Percentiles rank a stretch among this genome's conserved stretches.
Evolutionary conservation across 164 flowering plant species (phyloP).

Genomic region (Tetracentron sinense): DNA sequence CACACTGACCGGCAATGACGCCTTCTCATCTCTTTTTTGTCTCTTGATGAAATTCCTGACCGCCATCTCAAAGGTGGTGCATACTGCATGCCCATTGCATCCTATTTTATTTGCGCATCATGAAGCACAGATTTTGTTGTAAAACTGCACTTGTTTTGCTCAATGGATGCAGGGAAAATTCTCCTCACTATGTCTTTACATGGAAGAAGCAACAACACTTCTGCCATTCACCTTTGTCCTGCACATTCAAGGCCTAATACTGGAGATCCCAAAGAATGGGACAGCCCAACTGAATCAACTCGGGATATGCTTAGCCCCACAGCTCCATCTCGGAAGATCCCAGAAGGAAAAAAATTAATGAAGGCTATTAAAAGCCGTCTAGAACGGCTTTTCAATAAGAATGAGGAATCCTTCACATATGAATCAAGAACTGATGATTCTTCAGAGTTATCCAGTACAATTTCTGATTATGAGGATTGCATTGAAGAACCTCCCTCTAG

Average conservation of each 20-base stretch:
- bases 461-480: slow-evolving; percentile 50
- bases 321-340: slow-evolving; percentile 24
- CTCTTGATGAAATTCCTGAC: too few relatives aligned
- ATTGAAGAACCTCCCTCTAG: slow-evolving; percentile 26
- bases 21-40: too few relatives aligned
- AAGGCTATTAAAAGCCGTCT: slow-evolving; percentile 44
- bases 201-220: slow-evolving; percentile 36
- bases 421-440: slow-evolving; percentile 34
- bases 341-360: slow-evolving; percentile 50
- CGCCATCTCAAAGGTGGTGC: too few relatives aligned
- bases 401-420: slow-evolving; percentile 27
- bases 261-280: slow-evolving; percentile 24
- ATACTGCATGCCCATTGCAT: neutral
- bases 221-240: slow-evolving; percentile 5
- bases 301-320: slow-evolving; percentile 19
- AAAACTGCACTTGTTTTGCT: neutral
- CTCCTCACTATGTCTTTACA: slow-evolving; percentile 57
- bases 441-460: slow-evolving; percentile 35
- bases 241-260: slow-evolving; percentile 14
- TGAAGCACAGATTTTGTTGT: neutral
- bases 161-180: slow-evolving; percentile 56
- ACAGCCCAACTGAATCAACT: slow-evolving; percentile 14
- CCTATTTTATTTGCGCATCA: too few relatives aligned
- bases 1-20: too few relatives aligned
- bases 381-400: slow-evolving; percentile 55